These are phyloP conservation scores for Phytophthora syringae DNA, from an alignment of 352 stramenopile genomes.

Conservation along the genomic window DNA sequence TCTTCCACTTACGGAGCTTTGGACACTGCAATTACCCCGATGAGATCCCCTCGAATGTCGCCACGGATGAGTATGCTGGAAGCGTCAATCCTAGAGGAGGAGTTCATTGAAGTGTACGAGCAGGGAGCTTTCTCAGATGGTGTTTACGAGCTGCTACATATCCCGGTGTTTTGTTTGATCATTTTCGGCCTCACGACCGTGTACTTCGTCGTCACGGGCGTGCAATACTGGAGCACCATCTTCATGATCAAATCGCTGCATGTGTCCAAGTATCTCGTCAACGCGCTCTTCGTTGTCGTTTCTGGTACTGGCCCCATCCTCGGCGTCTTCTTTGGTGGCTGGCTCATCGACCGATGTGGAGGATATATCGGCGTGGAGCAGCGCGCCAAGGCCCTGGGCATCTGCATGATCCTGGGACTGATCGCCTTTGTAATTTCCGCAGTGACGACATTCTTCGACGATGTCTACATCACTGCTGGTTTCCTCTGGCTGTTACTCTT, in stretches of 20 bases:
- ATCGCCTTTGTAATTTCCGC: conserved; percentile 71
- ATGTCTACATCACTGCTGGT: conserved; percentile 74
- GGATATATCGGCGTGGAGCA: conserved; percentile 83
- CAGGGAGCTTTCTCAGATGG: conserved; percentile 74
- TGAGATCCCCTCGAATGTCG: conserved; percentile 47
- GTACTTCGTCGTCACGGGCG: conserved; percentile 88
- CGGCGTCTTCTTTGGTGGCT: conserved; percentile 83
- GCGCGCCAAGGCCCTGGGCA: conserved; percentile 73
- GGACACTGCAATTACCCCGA: conserved; percentile 47
- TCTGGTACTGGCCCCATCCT: conserved; percentile 82
- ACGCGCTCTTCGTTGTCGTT: conserved; percentile 82
- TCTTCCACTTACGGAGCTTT: conserved; percentile 63
- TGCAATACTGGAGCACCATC: conserved; percentile 90
- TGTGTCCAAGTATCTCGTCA: conserved; percentile 84
- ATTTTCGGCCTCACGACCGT: conserved; percentile 79
- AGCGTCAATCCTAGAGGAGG: conserved; percentile 72
- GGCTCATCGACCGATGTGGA: conserved; percentile 78
- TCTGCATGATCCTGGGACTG: conserved; percentile 79
- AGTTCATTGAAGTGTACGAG: conserved; percentile 76
- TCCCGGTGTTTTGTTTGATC: conserved; percentile 82
- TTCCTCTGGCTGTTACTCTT: conserved; percentile 87
- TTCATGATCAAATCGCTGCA: conserved; percentile 90
- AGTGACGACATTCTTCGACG: conserved; percentile 80
- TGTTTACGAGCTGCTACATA: conserved; percentile 63
- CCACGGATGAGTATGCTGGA: conserved; percentile 65